Conservation (phyloP, 169 alveolate genomes). For the Theileria sp. region DNA sequence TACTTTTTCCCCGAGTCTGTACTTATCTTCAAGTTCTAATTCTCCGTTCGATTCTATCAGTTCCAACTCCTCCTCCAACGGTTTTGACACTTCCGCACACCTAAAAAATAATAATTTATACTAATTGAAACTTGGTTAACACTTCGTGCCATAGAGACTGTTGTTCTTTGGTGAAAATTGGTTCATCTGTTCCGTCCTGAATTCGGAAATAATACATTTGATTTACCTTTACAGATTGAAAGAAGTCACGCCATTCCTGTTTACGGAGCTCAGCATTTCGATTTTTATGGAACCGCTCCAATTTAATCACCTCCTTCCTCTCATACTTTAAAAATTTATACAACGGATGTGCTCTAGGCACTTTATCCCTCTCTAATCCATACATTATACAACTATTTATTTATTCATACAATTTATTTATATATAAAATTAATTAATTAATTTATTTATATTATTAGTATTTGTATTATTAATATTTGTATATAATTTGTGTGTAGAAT, state of each 20-base stretch:
- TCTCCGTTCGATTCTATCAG: conserved; percentile 51
- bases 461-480: too few relatives aligned
- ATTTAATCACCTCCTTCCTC: conserved; percentile 51
- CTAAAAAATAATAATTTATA: background rate
- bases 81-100: conserved; percentile 61
- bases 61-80: conserved; percentile 62
- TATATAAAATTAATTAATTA: too few relatives aligned
- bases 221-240: conserved; percentile 59
- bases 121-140: conserved; percentile 26
- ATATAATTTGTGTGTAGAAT: too few relatives aligned
- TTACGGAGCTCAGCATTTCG: conserved; percentile 43
- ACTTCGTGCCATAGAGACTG: conserved; percentile 52
- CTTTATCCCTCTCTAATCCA: conserved; percentile 42
- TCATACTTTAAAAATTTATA: conserved; percentile 55
- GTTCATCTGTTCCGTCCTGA: conserved; percentile 68
- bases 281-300: conserved; percentile 36
- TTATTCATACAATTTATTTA: background rate
- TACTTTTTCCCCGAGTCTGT: conserved; percentile 61
- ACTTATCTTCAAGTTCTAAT: conserved; percentile 67
- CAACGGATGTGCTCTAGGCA: conserved; percentile 67
- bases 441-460: background rate
- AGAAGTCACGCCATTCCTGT: conserved; percentile 65
- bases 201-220: background rate
- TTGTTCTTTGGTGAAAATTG: conserved; percentile 69
- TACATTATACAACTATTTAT: background rate